Evolutionary conservation across 139 green algal species (phyloP).

Genomic region (Coelastrella sp.): DNA sequence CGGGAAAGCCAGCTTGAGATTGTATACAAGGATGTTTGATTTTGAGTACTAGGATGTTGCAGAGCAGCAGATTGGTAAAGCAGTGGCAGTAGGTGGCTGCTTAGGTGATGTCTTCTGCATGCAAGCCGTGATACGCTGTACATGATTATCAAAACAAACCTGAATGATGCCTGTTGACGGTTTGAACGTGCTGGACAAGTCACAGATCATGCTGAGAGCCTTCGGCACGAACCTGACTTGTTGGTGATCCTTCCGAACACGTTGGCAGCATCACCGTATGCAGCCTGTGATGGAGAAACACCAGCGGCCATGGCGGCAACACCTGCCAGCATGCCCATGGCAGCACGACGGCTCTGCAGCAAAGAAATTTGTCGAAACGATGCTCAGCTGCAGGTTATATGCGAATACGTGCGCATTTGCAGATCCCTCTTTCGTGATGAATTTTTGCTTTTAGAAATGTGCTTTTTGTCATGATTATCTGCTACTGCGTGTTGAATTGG

Average conservation of each 20-base stretch:
- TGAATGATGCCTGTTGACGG: too few species aligned
- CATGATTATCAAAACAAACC: too few species aligned
- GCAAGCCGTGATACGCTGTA: background rate
- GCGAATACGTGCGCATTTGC: background rate
- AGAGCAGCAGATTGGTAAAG: background rate
- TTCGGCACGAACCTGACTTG: slow-evolving; percentile 69
- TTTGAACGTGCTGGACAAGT: too few species aligned
- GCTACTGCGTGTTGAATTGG: too few species aligned
- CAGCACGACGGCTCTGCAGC: slow-evolving; percentile 76
- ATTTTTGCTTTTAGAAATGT: too few species aligned
- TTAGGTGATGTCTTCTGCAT: background rate
- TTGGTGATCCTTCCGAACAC: slow-evolving; percentile 92
- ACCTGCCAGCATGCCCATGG: slow-evolving; percentile 76
- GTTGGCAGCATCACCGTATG: slow-evolving; percentile 92
- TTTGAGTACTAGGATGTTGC: background rate
- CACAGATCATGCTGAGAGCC: background rate
- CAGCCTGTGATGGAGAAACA: slow-evolving; percentile 72
- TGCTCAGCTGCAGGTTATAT: background rate
- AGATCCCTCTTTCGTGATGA: background rate
- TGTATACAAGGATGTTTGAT: background rate
- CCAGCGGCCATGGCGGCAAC: slow-evolving; percentile 68
- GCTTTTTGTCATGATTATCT: too few species aligned
- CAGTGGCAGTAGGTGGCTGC: background rate
- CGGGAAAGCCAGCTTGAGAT: too few species aligned
- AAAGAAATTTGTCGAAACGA: background rate